A percentile compares a stretch with the other conserved stretches of the same genome.
These are phyloP conservation scores for Colletotrichum tanaceti DNA, from an alignment of 2,329 filamentous ascomycete species.

Conservation along the genomic window DNA sequence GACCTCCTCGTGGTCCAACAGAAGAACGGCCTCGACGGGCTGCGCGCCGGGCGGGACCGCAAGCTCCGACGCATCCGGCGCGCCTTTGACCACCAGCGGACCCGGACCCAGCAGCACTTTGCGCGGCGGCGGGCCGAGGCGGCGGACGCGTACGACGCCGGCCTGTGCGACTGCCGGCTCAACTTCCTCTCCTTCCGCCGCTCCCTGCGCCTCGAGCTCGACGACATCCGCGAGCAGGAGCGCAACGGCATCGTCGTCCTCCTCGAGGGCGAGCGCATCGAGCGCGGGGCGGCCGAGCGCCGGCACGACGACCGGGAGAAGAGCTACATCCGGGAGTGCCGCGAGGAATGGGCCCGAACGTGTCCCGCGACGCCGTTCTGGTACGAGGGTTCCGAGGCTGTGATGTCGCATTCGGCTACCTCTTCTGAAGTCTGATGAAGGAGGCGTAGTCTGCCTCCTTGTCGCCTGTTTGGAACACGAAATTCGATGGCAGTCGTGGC, in stretches of 20 bases:
- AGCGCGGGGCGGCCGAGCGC: background rate
- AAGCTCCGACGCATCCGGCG: background rate
- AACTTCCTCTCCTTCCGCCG: background rate
- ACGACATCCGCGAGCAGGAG: background rate
- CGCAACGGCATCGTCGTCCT: background rate
- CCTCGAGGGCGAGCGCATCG: background rate
- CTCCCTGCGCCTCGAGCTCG: background rate
- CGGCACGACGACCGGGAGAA: background rate
- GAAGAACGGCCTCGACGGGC: background rate
- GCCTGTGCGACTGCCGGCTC: background rate
- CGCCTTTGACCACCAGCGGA: background rate
- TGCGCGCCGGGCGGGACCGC: background rate
- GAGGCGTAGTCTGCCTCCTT: too few relatives aligned
- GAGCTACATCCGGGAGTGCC: background rate
- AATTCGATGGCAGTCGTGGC: too few relatives aligned
- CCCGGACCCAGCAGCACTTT: background rate
- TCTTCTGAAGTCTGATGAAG: background rate
- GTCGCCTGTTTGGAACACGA: too few relatives aligned
- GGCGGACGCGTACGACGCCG: background rate
- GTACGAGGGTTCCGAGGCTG: background rate
- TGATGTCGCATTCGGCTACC: too few relatives aligned
- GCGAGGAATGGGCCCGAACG: background rate
- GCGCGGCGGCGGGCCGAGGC: background rate
- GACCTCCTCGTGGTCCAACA: background rate
- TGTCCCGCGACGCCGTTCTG: slow-evolving; percentile 1